Conservation (phyloP, 352 stramenopile genomes). For the Aphanomyces invadans region DNA sequence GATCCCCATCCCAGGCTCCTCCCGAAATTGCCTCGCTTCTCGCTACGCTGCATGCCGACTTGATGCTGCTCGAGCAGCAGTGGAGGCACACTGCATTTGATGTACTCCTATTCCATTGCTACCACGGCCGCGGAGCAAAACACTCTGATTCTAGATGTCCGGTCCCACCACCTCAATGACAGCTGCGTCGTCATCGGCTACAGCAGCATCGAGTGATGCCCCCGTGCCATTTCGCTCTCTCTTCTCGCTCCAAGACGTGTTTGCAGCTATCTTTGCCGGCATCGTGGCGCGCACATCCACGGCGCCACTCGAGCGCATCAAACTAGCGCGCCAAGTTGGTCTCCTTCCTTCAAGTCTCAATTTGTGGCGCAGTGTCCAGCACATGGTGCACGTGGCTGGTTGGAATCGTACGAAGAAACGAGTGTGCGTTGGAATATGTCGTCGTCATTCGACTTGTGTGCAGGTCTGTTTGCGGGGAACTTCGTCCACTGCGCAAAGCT, state of each 20-base stretch:
- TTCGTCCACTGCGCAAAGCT: constrained; percentile 73
- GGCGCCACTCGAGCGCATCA: constrained; percentile 69
- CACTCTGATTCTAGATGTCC: neutral
- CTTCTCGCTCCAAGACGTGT: constrained; percentile 20
- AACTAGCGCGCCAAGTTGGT: constrained; percentile 69
- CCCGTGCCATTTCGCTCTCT: constrained; percentile 21
- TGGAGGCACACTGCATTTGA: constrained; percentile 23
- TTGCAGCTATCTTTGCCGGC: constrained; percentile 57
- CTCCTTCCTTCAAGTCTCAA: constrained; percentile 24
- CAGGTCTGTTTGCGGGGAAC: constrained; percentile 70
- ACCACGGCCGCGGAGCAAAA: too few relatives aligned
- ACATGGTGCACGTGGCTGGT: constrained; percentile 63
- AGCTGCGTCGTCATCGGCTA: neutral
- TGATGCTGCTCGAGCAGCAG: constrained; percentile 9
- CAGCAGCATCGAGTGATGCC: neutral
- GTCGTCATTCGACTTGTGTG: neutral
- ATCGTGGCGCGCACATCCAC: constrained; percentile 50
- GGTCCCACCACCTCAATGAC: neutral
- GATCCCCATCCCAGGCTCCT: neutral
- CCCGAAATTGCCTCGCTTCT: neutral
- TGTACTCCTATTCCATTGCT: too few relatives aligned
- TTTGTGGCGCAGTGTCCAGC: constrained; percentile 38
- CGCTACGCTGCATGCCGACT: neutral
- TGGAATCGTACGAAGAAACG: constrained; percentile 31
- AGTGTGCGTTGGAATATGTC: too few relatives aligned